A percentile compares a stretch with the other conserved stretches of the same genome.
Conservation (phyloP, 73 alveolate species). For the Durusdinium trenchii region DNA sequence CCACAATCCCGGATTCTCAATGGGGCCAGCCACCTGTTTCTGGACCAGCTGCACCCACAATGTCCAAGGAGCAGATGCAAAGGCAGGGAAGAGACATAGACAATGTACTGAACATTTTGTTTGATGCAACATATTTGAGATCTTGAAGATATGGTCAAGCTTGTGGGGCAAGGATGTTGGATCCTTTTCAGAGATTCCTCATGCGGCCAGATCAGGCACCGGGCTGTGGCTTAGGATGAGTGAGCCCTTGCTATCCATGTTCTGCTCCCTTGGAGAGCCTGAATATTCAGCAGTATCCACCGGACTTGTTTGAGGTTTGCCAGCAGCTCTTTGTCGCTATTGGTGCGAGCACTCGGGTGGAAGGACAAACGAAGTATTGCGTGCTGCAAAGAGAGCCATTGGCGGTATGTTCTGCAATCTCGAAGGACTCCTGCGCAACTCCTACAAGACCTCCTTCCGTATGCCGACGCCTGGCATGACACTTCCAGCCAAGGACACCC, state of each 20-base stretch:
- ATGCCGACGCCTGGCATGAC: slow-evolving; percentile 57
- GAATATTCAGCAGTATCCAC: neutral
- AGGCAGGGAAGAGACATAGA: neutral
- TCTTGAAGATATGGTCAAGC: neutral
- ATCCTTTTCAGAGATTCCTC: slow-evolving; percentile 38
- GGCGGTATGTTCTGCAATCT: neutral
- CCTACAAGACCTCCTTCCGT: slow-evolving; percentile 88
- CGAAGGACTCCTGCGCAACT: slow-evolving; percentile 67
- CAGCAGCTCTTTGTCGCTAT: slow-evolving; percentile 80
- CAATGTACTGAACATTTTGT: neutral
- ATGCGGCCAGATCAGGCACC: slow-evolving; percentile 80
- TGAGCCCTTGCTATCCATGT: neutral
- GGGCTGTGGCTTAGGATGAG: too few species aligned
- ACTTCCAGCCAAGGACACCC: slow-evolving; percentile 62
- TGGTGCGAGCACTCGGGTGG: slow-evolving; percentile 69
- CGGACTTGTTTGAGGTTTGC: neutral
- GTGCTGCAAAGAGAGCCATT: neutral
- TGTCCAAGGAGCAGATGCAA: slow-evolving; percentile 79
- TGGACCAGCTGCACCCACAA: slow-evolving; percentile 35
- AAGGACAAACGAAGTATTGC: neutral
- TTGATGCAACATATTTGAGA: neutral
- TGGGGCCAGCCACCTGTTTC: slow-evolving; percentile 88
- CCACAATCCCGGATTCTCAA: slow-evolving; percentile 74
- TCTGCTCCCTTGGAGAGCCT: too few species aligned
- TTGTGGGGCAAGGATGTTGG: slow-evolving; percentile 33